Percentiles rank a stretch among this genome's conserved stretches.
These are phyloP conservation scores for Gossypium gossypioides DNA, from an alignment of 441 rosid species.

Conservation along the genomic window DNA sequence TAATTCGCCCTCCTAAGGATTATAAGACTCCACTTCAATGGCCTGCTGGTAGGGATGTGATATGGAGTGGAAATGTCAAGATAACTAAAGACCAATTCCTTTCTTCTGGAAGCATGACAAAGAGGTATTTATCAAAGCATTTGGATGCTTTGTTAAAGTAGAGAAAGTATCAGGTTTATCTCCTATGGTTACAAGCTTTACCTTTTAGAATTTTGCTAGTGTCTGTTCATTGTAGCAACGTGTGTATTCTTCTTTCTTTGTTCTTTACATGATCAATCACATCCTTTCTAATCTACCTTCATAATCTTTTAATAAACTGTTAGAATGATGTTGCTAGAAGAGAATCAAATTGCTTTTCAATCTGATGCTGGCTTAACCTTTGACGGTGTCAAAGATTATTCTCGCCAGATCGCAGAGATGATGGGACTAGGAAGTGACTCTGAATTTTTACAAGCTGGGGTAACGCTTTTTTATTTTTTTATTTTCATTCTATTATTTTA, in stretches of 20 bases:
- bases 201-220: neutral
- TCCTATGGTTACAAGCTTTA: neutral
- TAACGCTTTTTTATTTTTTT: slow-evolving; percentile 29
- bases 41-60: slow-evolving; percentile 90
- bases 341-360: slow-evolving; percentile 92
- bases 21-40: slow-evolving; percentile 84
- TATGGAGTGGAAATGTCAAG: slow-evolving; percentile 92
- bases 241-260: neutral
- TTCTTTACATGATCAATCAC: neutral
- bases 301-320: neutral
- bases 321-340: slow-evolving; percentile 91
- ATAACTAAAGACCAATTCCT: slow-evolving; percentile 89
- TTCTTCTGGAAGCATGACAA: slow-evolving; percentile 92
- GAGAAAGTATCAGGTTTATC: neutral
- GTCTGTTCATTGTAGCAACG: neutral
- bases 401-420: slow-evolving; percentile 93
- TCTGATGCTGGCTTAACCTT: slow-evolving; percentile 70
- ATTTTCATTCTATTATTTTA: neutral
- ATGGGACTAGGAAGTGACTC: slow-evolving; percentile 80
- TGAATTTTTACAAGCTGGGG: slow-evolving; percentile 86
- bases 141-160: neutral
- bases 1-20: slow-evolving; percentile 85
- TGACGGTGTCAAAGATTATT: slow-evolving; percentile 89
- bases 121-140: slow-evolving; percentile 37
- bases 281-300: slow-evolving; percentile 5